phyloP scores from a whole-genome alignment of 176 grass and related monocot genomes.

The Lolium perenne region DNA sequence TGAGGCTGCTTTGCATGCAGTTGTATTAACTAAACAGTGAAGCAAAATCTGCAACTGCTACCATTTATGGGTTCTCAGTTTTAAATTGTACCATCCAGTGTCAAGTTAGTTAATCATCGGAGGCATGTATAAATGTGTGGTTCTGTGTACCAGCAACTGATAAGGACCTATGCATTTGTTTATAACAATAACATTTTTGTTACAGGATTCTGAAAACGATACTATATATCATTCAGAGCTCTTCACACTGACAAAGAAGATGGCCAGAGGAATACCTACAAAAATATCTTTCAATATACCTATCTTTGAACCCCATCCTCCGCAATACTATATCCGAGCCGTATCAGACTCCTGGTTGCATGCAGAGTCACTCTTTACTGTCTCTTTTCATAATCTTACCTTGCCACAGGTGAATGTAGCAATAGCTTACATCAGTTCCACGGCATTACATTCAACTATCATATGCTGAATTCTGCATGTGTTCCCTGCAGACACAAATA shows the following conservation, averaged over 20 bases:
- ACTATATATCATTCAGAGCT: constrained; percentile 96
- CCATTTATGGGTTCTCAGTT: constrained; percentile 26
- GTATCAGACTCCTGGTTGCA: constrained; percentile 95
- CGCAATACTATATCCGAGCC: constrained; percentile 95
- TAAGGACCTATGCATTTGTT: not conserved
- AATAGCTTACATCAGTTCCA: constrained; percentile 22
- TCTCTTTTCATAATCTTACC: constrained; percentile 96
- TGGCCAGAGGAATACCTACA: constrained; percentile 74
- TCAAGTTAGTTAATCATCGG: constrained; percentile 28
- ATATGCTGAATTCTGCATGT: constrained; percentile 38
- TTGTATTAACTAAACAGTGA: not conserved
- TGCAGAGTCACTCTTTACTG: constrained; percentile 87
- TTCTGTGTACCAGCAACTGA: constrained; percentile 3
- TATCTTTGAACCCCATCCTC: constrained; percentile 98
- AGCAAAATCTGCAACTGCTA: not conserved
- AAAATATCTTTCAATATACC: constrained; percentile 95
- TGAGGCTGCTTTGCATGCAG: constrained; percentile 22
- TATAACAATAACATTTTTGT: constrained; percentile 41
- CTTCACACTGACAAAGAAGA: constrained; percentile 91
- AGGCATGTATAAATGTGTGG: constrained; percentile 14
- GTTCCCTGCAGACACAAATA: constrained; percentile 78
- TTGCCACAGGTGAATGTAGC: constrained; percentile 78
- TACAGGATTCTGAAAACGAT: constrained; percentile 99
- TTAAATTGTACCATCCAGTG: not conserved
- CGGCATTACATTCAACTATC: not conserved